Conservation (phyloP, 129 eudicot species). For the Daucus carota region DNA sequence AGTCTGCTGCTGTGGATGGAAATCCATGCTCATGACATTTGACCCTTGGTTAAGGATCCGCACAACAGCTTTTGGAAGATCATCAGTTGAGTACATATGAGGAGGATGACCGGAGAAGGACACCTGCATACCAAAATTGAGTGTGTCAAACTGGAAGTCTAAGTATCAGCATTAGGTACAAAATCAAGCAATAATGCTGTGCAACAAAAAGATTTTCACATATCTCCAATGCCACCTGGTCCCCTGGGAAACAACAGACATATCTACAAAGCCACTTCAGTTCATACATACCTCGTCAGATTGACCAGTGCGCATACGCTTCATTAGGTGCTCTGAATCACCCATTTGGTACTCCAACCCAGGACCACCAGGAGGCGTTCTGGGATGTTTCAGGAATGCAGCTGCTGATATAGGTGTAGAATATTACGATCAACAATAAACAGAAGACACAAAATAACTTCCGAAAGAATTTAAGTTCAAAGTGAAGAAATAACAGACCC, state of each 20-base stretch:
- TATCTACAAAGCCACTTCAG: neutral
- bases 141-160: constrained; percentile 12
- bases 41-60: constrained; percentile 72
- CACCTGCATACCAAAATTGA: constrained; percentile 31
- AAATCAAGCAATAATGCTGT: constrained; percentile 7
- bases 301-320: constrained; percentile 66
- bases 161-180: neutral
- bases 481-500: neutral
- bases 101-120: constrained; percentile 70
- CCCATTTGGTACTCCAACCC: constrained; percentile 78
- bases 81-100: constrained; percentile 58
- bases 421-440: constrained; percentile 7
- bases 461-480: neutral
- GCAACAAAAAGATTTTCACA: constrained; percentile 4
- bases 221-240: neutral
- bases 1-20: constrained; percentile 85
- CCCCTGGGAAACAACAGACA: constrained; percentile 5
- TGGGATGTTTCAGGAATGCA: constrained; percentile 71
- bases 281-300: constrained; percentile 62
- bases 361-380: constrained; percentile 72
- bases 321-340: constrained; percentile 79
- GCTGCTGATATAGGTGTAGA: constrained; percentile 32
- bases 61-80: constrained; percentile 71
- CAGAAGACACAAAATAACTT: neutral
- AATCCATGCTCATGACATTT: constrained; percentile 77